Evolutionary conservation across 345 rosid genomes (phyloP), one percentile per base, ranked within the genome.

Genomic region (Eucalyptus pauciflora): DNA sequence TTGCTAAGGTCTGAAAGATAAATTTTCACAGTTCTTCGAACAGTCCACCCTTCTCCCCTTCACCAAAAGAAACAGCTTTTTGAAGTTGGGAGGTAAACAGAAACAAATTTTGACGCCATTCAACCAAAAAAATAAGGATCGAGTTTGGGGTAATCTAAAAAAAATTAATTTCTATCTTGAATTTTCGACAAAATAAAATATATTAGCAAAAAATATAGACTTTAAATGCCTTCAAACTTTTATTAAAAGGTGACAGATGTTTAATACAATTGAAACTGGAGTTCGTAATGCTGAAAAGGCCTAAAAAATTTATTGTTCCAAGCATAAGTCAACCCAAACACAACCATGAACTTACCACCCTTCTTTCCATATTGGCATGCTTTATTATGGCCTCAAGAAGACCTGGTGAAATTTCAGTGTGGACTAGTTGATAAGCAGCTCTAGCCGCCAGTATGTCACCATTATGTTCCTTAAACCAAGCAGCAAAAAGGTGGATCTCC

Each of bases 361-460:
- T 94, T 29, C n/a, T 90, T 91, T 98, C 99, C 99, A 98, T 97
- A 93, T 97, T 95, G 8, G 99, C 99, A 91, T 98, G 99, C 92
- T 96, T 97, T 45, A 94, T 93, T 91, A 98, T 95, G 60, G 99
- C 99, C 94, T 98, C 99, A 88, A 98, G 91, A 88, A 98, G 96
- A 86, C 98, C 99, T 31, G 99, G 99, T 51, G 99, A 91, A 88
- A 94, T 94, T 94, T 98, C 99, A 89, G 94, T 48, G 89, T 98
- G 99, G 85, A 98, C 92, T 88, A 95, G 95, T 91, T 96, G 97
- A 91, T 91, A 98, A 27, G 98, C 97, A 90, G 99, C 99, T 90
- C 94, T 94, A 91, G 99, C 99, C 89, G 99, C 99, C 87, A 91
- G 88, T 81, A 96, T 88, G 91, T 98, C 99, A 83, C 93, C 99